A percentile compares a stretch with the other conserved stretches of the same genome.
Evolutionary conservation across 1,284 basidiomycete species (phyloP).

Genomic region (Peniophora sp.): DNA sequence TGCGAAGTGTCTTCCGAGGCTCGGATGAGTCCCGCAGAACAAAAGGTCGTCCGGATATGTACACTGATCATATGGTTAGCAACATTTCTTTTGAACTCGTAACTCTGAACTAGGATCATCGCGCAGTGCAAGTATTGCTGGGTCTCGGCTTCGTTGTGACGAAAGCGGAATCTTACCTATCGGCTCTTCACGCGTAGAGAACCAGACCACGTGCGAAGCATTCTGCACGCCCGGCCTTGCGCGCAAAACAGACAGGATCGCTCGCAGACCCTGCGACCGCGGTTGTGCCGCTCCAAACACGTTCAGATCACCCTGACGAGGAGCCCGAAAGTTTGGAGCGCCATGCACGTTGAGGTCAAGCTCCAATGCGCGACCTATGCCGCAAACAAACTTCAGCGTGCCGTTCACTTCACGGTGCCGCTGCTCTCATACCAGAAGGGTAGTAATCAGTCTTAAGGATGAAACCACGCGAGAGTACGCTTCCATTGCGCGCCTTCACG

Average conservation of each 20-base stretch:
- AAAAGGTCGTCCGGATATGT: conserved; percentile 92
- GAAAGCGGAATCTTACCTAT: conserved; percentile 38
- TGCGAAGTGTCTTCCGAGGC: conserved; percentile 72
- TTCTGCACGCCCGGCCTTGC: conserved; percentile 61
- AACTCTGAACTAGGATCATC: no score
- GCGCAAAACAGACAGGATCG: conserved; percentile 83
- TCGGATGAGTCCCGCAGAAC: conserved; percentile 90
- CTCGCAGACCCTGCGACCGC: conserved; percentile 86
- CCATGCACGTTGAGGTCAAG: conserved; percentile 91
- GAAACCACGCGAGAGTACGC: conserved; percentile 84
- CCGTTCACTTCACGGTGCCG: not conserved
- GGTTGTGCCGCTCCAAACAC: conserved; percentile 96
- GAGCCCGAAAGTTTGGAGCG: conserved; percentile 92
- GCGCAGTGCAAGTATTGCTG: conserved; percentile 1
- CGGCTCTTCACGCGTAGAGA: conserved; percentile 80
- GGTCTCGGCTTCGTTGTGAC: no score
- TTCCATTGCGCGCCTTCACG: conserved; percentile 84
- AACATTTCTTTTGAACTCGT: no score
- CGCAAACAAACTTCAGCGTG: not conserved
- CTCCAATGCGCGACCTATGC: conserved; percentile 77
- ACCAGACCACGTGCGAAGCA: conserved; percentile 74
- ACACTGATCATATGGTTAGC: conserved; percentile 39
- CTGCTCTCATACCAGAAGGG: conserved; percentile 55
- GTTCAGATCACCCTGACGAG: conserved; percentile 69
- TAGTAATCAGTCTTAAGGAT: conserved; percentile 94